Conservation (phyloP, 208 protist species). For the Crithidia sp. region DNA sequence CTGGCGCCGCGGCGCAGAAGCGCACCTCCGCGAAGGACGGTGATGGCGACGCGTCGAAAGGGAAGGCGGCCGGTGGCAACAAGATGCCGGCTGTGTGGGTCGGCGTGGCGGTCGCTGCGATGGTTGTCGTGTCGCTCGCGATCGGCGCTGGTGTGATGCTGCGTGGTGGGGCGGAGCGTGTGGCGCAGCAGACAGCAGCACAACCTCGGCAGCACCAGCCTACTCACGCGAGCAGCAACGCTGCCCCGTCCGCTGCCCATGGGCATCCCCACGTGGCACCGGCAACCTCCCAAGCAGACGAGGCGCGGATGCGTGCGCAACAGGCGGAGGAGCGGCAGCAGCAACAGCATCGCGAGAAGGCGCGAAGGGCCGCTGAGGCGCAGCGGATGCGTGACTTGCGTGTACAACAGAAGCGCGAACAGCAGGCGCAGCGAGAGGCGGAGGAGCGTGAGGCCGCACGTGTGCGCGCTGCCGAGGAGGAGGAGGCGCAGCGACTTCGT, state of each 20-base stretch:
- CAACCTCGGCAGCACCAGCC: too few relatives aligned
- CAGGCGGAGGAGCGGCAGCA: conserved; percentile 1
- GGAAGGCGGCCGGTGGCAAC: neutral
- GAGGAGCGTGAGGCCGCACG: neutral
- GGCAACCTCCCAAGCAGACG: neutral
- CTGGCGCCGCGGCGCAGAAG: neutral
- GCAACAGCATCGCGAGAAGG: neutral
- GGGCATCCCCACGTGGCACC: too few relatives aligned
- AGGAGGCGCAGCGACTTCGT: neutral
- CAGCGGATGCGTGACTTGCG: neutral
- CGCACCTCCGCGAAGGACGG: neutral
- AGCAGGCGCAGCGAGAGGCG: neutral
- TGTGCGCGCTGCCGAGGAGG: neutral
- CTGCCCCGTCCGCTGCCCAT: too few relatives aligned
- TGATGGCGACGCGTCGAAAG: neutral
- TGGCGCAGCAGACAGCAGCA: too few relatives aligned
- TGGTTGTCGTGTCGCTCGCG: conserved; percentile 20
- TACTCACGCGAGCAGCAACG: too few relatives aligned
- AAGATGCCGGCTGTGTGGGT: conserved; percentile 15
- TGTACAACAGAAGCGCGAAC: conserved; percentile 1
- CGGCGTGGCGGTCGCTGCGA: conserved; percentile 14
- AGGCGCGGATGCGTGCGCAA: neutral
- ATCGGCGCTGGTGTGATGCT: conserved; percentile 16
- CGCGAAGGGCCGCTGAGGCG: too few relatives aligned
- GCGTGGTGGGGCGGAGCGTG: neutral